Conservation (phyloP, 805 yeast genomes). For the Saccharomycopsis fodiens region DNA sequence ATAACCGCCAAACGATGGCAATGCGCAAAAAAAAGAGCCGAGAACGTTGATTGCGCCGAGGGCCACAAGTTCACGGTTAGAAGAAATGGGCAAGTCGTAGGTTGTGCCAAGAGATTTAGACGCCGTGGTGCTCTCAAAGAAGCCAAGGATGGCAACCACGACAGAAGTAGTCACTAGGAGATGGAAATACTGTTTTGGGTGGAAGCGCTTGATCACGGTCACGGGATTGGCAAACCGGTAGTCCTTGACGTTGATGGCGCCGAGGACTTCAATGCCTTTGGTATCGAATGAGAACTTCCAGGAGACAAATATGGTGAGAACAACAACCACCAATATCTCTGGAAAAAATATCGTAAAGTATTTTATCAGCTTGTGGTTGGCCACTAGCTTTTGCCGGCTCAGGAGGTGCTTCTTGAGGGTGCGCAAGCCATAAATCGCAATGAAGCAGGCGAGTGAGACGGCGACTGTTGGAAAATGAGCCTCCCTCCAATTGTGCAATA, state of each 20-base stretch:
- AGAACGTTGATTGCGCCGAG: conserved; percentile 68
- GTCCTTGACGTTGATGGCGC: conserved; percentile 48
- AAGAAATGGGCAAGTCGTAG: conserved; percentile 65
- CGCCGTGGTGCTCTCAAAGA: conserved; percentile 90
- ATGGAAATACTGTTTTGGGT: conserved; percentile 36
- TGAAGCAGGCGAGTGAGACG: conserved; percentile 49
- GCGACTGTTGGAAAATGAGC: conserved; percentile 52
- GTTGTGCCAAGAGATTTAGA: conserved; percentile 75
- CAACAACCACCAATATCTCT: conserved; percentile 74
- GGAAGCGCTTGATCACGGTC: conserved; percentile 25
- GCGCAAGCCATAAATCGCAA: conserved; percentile 36
- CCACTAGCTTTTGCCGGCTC: neutral
- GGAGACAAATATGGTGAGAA: conserved; percentile 49
- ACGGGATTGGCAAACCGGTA: conserved; percentile 55
- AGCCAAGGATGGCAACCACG: conserved; percentile 77
- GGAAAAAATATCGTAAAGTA: conserved; percentile 59
- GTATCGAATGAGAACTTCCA: conserved; percentile 39
- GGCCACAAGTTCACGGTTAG: conserved; percentile 88
- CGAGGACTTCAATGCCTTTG: conserved; percentile 61
- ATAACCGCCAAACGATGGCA: conserved; percentile 94
- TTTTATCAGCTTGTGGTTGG: conserved; percentile 26
- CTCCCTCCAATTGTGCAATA: conserved; percentile 36
- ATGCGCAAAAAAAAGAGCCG: conserved; percentile 48
- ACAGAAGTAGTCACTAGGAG: conserved; percentile 61
- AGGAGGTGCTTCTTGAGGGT: conserved; percentile 32